Evolutionary conservation across 345 rosid species (phyloP).

Genomic region (Populus ilicifolia): DNA sequence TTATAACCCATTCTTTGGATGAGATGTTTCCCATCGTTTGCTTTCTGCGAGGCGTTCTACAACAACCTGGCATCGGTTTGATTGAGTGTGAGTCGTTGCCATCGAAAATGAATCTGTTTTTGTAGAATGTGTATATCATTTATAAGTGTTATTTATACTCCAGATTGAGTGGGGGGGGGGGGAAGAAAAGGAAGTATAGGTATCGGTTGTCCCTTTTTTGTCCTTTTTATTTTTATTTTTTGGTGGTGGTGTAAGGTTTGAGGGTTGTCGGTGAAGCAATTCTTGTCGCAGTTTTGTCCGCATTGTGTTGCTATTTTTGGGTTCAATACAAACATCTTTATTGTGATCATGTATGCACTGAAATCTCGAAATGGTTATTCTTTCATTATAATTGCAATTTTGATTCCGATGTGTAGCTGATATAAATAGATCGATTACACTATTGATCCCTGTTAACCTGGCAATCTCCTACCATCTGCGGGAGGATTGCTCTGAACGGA

Average conservation of each 20-base stretch:
- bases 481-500: too few species aligned
- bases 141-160: conserved; percentile 16
- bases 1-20: conserved; percentile 38
- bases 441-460: too few species aligned
- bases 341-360: conserved; percentile 30
- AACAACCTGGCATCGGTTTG: conserved; percentile 27
- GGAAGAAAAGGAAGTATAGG: conserved; percentile 16
- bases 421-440: too few species aligned
- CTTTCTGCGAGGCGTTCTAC: conserved; percentile 36
- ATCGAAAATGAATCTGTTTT: conserved; percentile 24
- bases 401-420: not conserved
- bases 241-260: conserved; percentile 17
- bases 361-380: conserved; percentile 45
- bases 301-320: conserved; percentile 8
- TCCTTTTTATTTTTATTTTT: not conserved
- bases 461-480: too few species aligned
- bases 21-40: conserved; percentile 27
- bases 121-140: conserved; percentile 51
- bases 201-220: conserved; percentile 5
- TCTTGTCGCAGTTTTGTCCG: conserved; percentile 57
- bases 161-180: conserved; percentile 15
- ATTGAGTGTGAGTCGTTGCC: conserved; percentile 27
- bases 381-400: conserved; percentile 34
- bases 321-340: conserved; percentile 6
- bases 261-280: conserved; percentile 37